A percentile compares a stretch with the other conserved stretches of the same genome.
Evolutionary conservation across 1,139 yeast species (phyloP).

Genomic region (Lodderomyces orthopsilosis): DNA sequence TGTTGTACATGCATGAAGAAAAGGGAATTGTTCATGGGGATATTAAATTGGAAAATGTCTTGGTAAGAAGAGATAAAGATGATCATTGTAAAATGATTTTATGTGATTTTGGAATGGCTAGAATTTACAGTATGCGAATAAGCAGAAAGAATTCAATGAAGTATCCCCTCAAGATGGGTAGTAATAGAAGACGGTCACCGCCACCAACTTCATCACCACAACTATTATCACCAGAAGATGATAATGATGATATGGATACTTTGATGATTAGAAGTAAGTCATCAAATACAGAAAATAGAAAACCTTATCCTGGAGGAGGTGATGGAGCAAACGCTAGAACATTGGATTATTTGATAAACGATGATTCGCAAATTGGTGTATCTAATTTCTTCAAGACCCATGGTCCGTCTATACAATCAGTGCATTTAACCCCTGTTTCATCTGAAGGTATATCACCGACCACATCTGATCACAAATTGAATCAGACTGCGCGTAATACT

Average conservation of each 20-base stretch:
- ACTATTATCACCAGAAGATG: not conserved
- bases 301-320: constrained; percentile 32
- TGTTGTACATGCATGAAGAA: constrained; percentile 66
- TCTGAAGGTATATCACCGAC: constrained; percentile 14
- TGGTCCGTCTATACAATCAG: constrained; percentile 38
- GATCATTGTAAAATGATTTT: constrained; percentile 39
- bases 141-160: constrained; percentile 25
- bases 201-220: not conserved
- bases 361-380: constrained; percentile 36
- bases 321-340: constrained; percentile 25
- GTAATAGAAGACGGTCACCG: not conserved
- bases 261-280: constrained; percentile 48
- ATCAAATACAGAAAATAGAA: constrained; percentile 33
- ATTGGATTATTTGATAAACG: constrained; percentile 21
- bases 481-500: not conserved
- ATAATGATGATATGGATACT: constrained; percentile 11
- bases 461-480: constrained; percentile 2
- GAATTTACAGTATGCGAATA: constrained; percentile 32
- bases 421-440: constrained; percentile 32
- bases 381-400: constrained; percentile 25
- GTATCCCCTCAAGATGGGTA: constrained; percentile 3
- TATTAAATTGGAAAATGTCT: constrained; percentile 80
- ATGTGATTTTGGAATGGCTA: constrained; percentile 88
- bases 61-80: constrained; percentile 43
- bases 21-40: constrained; percentile 84